Evolutionary conservation across 2,329 filamentous ascomycete species (phyloP).

Genomic region (Fusarium sororula): DNA sequence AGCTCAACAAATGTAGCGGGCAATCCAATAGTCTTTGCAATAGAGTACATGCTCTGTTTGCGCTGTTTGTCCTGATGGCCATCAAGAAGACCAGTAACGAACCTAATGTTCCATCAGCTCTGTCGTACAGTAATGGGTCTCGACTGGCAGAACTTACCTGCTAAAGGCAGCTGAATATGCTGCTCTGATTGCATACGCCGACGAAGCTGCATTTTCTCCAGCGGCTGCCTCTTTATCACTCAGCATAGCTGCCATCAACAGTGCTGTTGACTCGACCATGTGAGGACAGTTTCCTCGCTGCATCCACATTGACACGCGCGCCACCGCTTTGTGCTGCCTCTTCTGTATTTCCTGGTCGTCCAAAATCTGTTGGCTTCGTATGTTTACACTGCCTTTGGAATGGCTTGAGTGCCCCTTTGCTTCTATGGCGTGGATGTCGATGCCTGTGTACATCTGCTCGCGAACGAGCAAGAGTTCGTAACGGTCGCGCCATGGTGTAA

Average conservation of each 20-base stretch:
- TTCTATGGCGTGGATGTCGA: conserved; percentile 2
- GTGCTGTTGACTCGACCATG: conserved; percentile 80
- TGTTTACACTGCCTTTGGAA: background rate
- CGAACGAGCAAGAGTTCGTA: conserved; percentile 73
- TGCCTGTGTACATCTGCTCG: conserved; percentile 65
- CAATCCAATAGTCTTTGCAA: conserved; percentile 73
- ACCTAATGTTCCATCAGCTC: conserved; percentile 56
- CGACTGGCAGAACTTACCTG: conserved; percentile 60
- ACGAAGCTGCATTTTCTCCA: conserved; percentile 50
- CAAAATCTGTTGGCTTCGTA: background rate
- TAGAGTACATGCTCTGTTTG: conserved; percentile 77
- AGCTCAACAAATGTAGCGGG: conserved; percentile 87
- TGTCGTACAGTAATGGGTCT: background rate
- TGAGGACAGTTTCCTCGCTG: conserved; percentile 79
- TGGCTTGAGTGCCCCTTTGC: background rate
- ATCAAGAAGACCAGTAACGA: conserved; percentile 83
- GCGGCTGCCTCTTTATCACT: conserved; percentile 61
- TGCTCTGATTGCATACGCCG: conserved; percentile 70
- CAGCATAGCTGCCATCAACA: conserved; percentile 74
- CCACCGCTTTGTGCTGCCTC: conserved; percentile 60
- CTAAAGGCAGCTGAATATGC: conserved; percentile 80
- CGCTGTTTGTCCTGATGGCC: conserved; percentile 73
- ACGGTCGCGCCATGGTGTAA: conserved; percentile 77
- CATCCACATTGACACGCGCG: conserved; percentile 73
- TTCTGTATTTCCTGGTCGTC: conserved; percentile 29